Conservation (phyloP, 2,329 filamentous ascomycete species). For the Claviceps humidiphila region DNA sequence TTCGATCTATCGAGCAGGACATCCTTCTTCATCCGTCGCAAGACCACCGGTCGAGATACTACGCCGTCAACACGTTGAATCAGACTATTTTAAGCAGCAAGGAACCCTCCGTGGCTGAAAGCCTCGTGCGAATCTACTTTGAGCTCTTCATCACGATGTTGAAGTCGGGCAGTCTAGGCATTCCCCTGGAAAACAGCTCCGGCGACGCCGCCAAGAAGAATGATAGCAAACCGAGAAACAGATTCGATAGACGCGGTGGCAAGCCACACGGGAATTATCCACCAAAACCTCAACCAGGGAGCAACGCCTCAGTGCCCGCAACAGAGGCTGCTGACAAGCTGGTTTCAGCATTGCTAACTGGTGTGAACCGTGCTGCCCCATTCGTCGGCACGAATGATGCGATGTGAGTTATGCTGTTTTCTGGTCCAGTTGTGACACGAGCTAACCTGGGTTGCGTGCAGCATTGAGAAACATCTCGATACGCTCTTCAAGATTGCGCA, state of each 20-base stretch:
- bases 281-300: conserved; percentile 2
- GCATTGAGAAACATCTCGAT: conserved; percentile 77
- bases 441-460: conserved; percentile 25
- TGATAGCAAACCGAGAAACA: conserved; percentile 13
- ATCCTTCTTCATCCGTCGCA: conserved; percentile 79
- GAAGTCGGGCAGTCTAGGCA: conserved; percentile 39
- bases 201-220: conserved; percentile 10
- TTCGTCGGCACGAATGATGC: conserved; percentile 74
- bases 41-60: conserved; percentile 81
- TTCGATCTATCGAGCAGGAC: conserved; percentile 75
- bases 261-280: conserved; percentile 10
- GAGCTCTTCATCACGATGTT: conserved; percentile 72
- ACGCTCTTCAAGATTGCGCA: conserved; percentile 94
- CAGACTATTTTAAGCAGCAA: conserved; percentile 84
- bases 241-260: conserved; percentile 8
- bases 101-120: conserved; percentile 68
- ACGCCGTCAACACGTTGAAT: conserved; percentile 90
- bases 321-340: conserved; percentile 67
- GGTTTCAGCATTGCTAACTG: conserved; percentile 79
- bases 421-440: background rate
- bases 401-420: conserved; percentile 35
- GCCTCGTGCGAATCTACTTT: conserved; percentile 84
- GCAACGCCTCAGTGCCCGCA: conserved; percentile 42
- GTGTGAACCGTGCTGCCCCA: conserved; percentile 90
- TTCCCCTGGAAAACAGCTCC: conserved; percentile 32